A percentile compares a stretch with the other conserved stretches of the same genome.
Evolutionary conservation across 208 protist genomes (phyloP).

Genomic region (Naegleria fowleri): DNA sequence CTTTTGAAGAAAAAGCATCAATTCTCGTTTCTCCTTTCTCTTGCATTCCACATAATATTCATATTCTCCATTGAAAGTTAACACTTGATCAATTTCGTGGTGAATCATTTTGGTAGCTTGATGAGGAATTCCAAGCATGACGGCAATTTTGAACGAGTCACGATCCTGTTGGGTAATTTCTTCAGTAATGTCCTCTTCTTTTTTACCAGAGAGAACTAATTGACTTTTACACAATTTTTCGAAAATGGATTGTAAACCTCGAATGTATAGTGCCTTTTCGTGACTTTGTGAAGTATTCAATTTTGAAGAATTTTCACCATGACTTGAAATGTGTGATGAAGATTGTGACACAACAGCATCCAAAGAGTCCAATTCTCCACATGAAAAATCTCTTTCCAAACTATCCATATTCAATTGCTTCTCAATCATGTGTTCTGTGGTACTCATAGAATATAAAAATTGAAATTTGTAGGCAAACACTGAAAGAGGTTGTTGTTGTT

Average conservation of each 20-base stretch:
- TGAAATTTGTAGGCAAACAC: background rate
- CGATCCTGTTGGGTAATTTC: background rate
- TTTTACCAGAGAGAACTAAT: background rate
- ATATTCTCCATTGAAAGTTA: background rate
- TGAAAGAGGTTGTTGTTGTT: too few species aligned
- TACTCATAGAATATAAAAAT: background rate
- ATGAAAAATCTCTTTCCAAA: background rate
- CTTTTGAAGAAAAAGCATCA: background rate
- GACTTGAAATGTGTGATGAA: too few species aligned
- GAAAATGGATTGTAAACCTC: background rate
- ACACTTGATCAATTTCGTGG: background rate
- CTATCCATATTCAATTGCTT: background rate
- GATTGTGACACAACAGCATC: too few species aligned
- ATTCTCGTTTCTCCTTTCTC: background rate
- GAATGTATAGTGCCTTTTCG: background rate
- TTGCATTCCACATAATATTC: background rate
- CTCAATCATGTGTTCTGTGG: background rate
- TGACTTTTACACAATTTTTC: background rate
- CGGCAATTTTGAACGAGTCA: background rate
- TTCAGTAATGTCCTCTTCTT: background rate
- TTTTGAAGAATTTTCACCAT: too few species aligned
- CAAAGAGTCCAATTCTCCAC: too few species aligned
- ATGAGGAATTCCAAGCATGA: background rate
- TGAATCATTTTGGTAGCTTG: background rate
- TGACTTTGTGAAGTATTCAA: background rate